Percentiles rank a stretch among this genome's conserved stretches.
Conservation (phyloP, 371 early-diverging fungal species). For the Mucor racemosus region DNA sequence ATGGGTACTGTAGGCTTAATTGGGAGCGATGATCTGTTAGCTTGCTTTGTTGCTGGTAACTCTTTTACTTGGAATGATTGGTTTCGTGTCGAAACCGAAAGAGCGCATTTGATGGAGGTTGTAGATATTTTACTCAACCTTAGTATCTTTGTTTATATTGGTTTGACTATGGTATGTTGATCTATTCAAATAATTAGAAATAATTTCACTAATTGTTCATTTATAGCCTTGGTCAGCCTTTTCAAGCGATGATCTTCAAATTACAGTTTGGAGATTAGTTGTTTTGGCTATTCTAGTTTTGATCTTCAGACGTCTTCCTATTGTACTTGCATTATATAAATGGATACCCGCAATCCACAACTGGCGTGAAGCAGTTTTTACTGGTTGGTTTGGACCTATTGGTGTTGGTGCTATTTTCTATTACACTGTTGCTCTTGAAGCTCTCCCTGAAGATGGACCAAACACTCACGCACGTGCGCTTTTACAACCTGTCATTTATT, state of each 20-base stretch:
- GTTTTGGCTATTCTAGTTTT: slow-evolving; percentile 73
- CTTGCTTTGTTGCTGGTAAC: slow-evolving; percentile 91
- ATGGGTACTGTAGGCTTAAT: slow-evolving; percentile 79
- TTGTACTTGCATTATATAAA: slow-evolving; percentile 65
- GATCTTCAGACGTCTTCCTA: slow-evolving; percentile 83
- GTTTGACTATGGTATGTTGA: slow-evolving; percentile 67
- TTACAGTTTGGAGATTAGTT: slow-evolving; percentile 69
- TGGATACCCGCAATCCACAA: slow-evolving; percentile 71
- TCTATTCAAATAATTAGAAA: neutral
- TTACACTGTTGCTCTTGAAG: slow-evolving; percentile 58
- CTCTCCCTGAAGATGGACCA: slow-evolving; percentile 29
- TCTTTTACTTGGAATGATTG: slow-evolving; percentile 90
- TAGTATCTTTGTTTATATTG: slow-evolving; percentile 91
- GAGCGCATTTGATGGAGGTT: slow-evolving; percentile 82
- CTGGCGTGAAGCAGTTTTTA: slow-evolving; percentile 84
- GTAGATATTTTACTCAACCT: slow-evolving; percentile 88
- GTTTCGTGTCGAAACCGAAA: slow-evolving; percentile 82
- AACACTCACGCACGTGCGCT: slow-evolving; percentile 34
- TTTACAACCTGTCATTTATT: slow-evolving; percentile 70
- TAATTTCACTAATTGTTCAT: neutral
- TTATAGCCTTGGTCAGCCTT: slow-evolving; percentile 71
- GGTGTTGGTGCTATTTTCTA: slow-evolving; percentile 89
- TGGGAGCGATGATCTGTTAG: slow-evolving; percentile 89
- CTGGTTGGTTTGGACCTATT: slow-evolving; percentile 98
- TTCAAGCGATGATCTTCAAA: slow-evolving; percentile 34